Percentiles rank a stretch among this genome's conserved stretches.
phyloP scores from a whole-genome alignment of 78 protist genomes.

The Chrysochromulina tobinii region DNA sequence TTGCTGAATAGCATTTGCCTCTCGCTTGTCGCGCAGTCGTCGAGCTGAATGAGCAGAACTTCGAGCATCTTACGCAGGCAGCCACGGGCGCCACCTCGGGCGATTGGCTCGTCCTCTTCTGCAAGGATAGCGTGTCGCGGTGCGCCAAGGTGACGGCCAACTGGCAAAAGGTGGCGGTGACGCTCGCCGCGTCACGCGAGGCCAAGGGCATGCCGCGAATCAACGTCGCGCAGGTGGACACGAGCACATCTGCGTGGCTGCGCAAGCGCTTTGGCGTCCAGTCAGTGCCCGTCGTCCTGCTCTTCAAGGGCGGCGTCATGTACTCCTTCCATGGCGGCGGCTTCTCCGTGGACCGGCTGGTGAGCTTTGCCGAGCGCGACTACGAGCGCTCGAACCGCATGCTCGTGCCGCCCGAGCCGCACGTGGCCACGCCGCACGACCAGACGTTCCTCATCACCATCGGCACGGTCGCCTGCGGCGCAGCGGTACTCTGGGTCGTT shows the following conservation, averaged over 20 bases:
- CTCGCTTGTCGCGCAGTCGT: neutral
- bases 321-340: neutral
- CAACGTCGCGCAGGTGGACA: slow-evolving; percentile 13
- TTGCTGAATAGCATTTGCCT: too few relatives aligned
- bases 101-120: slow-evolving; percentile 28
- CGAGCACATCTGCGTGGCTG: neutral
- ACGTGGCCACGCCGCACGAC: slow-evolving; percentile 25
- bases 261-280: neutral
- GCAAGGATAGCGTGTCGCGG: neutral
- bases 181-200: neutral
- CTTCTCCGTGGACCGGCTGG: neutral
- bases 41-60: slow-evolving; percentile 16
- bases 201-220: neutral
- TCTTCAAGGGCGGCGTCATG: slow-evolving; percentile 24
- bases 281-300: neutral
- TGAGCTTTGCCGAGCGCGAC: slow-evolving; percentile 7
- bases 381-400: neutral
- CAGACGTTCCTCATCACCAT: neutral
- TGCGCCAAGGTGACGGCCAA: neutral
- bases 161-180: neutral
- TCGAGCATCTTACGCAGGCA: slow-evolving; percentile 50
- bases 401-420: slow-evolving; percentile 33
- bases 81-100: slow-evolving; percentile 46
- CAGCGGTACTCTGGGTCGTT: neutral
- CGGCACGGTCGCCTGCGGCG: neutral